A percentile compares a stretch with the other conserved stretches of the same genome.
These are phyloP conservation scores for Metarhizium sp. DNA, from an alignment of 2,329 filamentous ascomycete species.

Conservation along the genomic window DNA sequence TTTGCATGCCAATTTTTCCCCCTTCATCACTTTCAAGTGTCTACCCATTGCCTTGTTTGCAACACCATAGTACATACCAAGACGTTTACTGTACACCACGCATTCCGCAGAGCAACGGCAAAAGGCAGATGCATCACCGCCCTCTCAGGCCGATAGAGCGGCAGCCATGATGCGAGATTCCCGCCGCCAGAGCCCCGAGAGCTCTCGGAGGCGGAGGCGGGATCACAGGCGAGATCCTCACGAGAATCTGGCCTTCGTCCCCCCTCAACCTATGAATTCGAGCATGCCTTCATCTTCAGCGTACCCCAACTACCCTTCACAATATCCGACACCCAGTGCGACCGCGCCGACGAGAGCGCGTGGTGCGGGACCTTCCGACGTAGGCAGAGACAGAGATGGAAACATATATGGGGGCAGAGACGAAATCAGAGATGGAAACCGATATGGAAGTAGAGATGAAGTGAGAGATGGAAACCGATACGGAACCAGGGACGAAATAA, in stretches of 20 bases:
- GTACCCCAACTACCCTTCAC: constrained; percentile 4
- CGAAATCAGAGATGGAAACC: neutral
- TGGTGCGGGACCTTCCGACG: neutral
- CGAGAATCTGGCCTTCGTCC: constrained; percentile 16
- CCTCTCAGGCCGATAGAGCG: constrained; percentile 12
- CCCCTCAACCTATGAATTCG: constrained; percentile 10
- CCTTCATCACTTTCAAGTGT: neutral
- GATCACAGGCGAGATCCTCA: constrained; percentile 22
- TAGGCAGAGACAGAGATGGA: neutral
- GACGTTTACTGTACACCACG: neutral
- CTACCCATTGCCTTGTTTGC: neutral
- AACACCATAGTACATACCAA: neutral
- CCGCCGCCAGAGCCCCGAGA: constrained; percentile 47
- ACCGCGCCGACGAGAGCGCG: constrained; percentile 5
- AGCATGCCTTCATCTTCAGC: neutral
- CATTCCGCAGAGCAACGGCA: constrained; percentile 1
- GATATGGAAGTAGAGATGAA: neutral
- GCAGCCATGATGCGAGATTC: constrained; percentile 43
- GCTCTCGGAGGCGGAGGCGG: constrained; percentile 39
- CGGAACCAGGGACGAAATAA: neutral
- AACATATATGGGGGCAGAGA: neutral
- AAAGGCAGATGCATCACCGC: constrained; percentile 5
- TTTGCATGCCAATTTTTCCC: neutral
- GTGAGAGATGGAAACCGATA: neutral
- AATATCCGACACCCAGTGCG: constrained; percentile 6